Conservation (phyloP, 352 stramenopile species). For the Phytophthora ohioensis region DNA sequence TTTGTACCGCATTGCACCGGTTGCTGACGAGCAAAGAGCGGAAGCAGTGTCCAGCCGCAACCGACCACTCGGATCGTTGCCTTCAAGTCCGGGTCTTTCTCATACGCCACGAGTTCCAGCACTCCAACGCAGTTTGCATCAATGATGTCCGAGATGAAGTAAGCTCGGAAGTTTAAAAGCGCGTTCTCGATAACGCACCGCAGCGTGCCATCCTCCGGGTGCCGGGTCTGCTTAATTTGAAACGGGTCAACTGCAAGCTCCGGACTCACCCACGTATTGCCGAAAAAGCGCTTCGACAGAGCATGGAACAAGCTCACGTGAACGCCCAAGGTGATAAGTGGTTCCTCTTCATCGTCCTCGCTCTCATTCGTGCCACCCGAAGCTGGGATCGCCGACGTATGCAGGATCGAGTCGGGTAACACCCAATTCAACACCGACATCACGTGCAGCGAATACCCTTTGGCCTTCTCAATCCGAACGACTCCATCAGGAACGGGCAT, state of each 20-base stretch:
- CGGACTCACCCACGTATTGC: conserved; percentile 91
- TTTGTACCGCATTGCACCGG: conserved; percentile 10
- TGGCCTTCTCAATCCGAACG: conserved; percentile 61
- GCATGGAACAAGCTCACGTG: conserved; percentile 93
- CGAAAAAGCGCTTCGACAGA: conserved; percentile 90
- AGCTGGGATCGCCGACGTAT: conserved; percentile 37
- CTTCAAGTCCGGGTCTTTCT: conserved; percentile 86
- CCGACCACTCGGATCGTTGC: conserved; percentile 75
- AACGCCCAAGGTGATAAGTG: conserved; percentile 71
- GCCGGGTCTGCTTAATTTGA: conserved; percentile 59
- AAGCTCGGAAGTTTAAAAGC: conserved; percentile 74
- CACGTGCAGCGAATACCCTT: conserved; percentile 71
- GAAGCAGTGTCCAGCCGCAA: conserved; percentile 94
- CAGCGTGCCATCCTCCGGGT: conserved; percentile 53
- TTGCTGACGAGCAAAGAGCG: conserved; percentile 77
- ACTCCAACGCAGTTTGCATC: conserved; percentile 93
- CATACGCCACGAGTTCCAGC: conserved; percentile 93
- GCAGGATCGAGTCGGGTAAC: conserved; percentile 61
- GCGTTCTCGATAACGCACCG: conserved; percentile 65
- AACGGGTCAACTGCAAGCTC: conserved; percentile 64
- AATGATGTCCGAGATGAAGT: conserved; percentile 87
- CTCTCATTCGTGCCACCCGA: conserved; percentile 34
- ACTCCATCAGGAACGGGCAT: conserved; percentile 70
- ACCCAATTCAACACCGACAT: conserved; percentile 77
- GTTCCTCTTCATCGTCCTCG: conserved; percentile 53